phyloP scores from a whole-genome alignment of 148 eudicot genomes.

The Fagopyrum esculentum region DNA sequence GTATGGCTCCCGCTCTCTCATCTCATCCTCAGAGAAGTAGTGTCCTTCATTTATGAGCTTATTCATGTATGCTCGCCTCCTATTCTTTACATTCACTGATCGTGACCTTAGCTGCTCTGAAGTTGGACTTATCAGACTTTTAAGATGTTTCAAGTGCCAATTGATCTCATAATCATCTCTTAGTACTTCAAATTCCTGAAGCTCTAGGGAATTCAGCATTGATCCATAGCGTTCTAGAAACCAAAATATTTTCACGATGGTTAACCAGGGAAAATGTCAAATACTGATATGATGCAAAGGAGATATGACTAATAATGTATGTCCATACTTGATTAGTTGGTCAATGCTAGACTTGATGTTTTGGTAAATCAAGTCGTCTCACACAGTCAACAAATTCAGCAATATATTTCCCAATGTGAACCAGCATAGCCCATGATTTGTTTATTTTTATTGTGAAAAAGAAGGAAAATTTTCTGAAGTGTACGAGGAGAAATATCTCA shows the following conservation, averaged over 20 bases:
- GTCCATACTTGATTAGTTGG: background rate
- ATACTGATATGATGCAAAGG: background rate
- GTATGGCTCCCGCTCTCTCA: constrained; percentile 98
- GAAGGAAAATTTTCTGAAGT: background rate
- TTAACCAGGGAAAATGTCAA: background rate
- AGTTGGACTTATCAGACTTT: constrained; percentile 60
- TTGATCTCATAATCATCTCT: constrained; percentile 78
- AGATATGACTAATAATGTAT: background rate
- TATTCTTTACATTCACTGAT: constrained; percentile 64
- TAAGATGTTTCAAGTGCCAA: constrained; percentile 79
- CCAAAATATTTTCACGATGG: background rate
- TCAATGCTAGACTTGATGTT: background rate
- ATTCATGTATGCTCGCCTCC: constrained; percentile 87
- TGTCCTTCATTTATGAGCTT: constrained; percentile 60
- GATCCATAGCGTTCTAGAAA: constrained; percentile 81
- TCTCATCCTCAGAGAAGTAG: constrained; percentile 92
- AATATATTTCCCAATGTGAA: no score
- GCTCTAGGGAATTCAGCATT: constrained; percentile 59
- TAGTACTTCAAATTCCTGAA: constrained; percentile 56
- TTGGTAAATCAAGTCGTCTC: background rate
- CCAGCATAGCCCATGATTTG: background rate
- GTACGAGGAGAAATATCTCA: background rate
- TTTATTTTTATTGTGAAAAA: no score
- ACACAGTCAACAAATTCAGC: background rate
- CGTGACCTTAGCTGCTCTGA: constrained; percentile 49